These are phyloP conservation scores for Geotrichum aggregatum DNA, from an alignment of 1,139 yeast genomes.

Conservation along the genomic window DNA sequence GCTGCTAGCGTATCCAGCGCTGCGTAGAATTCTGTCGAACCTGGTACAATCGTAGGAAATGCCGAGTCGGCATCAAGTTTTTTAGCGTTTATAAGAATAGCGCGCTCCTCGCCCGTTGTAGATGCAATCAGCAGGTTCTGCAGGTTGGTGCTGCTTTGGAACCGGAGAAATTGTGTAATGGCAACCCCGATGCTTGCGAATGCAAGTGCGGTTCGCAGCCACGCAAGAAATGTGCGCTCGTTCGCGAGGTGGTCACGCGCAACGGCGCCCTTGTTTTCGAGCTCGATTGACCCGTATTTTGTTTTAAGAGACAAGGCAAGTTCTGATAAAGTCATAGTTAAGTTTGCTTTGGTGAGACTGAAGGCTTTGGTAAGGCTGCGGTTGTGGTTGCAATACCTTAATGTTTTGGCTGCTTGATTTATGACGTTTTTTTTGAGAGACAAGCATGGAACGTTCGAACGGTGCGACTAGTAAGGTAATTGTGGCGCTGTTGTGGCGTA, in stretches of 20 bases:
- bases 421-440: too few relatives aligned
- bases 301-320: not conserved
- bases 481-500: too few relatives aligned
- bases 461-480: too few relatives aligned
- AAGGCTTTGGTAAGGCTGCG: not conserved
- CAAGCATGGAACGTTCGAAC: too few relatives aligned
- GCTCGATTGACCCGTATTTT: conserved; percentile 31
- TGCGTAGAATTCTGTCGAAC: conserved; percentile 10
- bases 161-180: conserved; percentile 49
- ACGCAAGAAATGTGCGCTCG: conserved; percentile 73
- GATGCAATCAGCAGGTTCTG: conserved; percentile 13
- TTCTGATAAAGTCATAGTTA: too few relatives aligned
- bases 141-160: conserved; percentile 29
- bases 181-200: conserved; percentile 58
- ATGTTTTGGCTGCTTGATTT: too few relatives aligned
- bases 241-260: conserved; percentile 65
- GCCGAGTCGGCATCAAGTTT: not conserved
- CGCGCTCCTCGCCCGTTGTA: conserved; percentile 11
- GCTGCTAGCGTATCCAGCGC: conserved; percentile 8
- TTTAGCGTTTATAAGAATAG: conserved; percentile 7
- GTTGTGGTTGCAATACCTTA: too few relatives aligned
- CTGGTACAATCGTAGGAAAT: conserved; percentile 14
- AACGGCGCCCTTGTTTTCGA: conserved; percentile 47
- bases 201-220: conserved; percentile 62
- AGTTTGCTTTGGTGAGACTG: not conserved